Conservation (phyloP, 345 rosid genomes). For the Iberis pinnata region DNA sequence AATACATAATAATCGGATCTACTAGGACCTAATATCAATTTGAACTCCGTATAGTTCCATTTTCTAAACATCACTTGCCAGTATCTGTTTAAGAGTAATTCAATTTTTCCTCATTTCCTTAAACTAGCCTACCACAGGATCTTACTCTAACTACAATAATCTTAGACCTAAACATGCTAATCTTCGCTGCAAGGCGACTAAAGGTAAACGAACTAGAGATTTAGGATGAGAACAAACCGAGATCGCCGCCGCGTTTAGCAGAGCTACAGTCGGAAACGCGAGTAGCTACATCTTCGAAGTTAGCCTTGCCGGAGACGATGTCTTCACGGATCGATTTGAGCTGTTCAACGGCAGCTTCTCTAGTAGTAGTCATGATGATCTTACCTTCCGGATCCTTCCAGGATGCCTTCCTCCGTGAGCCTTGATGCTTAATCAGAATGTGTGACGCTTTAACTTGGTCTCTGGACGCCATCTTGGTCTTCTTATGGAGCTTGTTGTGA, state of each 20-base stretch:
- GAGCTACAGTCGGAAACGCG: slow-evolving; percentile 90
- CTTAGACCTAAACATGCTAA: slow-evolving; percentile 8
- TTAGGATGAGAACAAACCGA: slow-evolving; percentile 43
- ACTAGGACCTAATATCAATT: too few species aligned
- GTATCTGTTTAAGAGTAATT: too few species aligned
- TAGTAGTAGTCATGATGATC: slow-evolving; percentile 54
- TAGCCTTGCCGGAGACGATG: slow-evolving; percentile 64
- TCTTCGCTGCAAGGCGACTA: too few species aligned
- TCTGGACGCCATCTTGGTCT: slow-evolving; percentile 37
- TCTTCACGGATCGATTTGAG: slow-evolving; percentile 69
- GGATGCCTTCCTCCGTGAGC: slow-evolving; percentile 85
- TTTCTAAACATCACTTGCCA: too few species aligned
- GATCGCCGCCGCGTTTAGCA: slow-evolving; percentile 95
- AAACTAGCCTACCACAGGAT: too few species aligned
- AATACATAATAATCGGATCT: too few species aligned
- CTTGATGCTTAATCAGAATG: slow-evolving; percentile 87
- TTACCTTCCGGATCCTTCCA: slow-evolving; percentile 98
- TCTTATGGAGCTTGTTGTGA: slow-evolving; percentile 33
- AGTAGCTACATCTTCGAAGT: slow-evolving; percentile 71
- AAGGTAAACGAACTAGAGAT: too few species aligned
- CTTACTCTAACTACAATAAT: not conserved
- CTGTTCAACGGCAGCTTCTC: slow-evolving; percentile 65
- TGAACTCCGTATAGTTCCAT: too few species aligned
- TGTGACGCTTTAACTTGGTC: slow-evolving; percentile 76
- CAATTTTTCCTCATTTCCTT: too few species aligned